These are phyloP conservation scores for Umbilicus rupestris DNA, from an alignment of 164 flowering plant species.

Conservation along the genomic window DNA sequence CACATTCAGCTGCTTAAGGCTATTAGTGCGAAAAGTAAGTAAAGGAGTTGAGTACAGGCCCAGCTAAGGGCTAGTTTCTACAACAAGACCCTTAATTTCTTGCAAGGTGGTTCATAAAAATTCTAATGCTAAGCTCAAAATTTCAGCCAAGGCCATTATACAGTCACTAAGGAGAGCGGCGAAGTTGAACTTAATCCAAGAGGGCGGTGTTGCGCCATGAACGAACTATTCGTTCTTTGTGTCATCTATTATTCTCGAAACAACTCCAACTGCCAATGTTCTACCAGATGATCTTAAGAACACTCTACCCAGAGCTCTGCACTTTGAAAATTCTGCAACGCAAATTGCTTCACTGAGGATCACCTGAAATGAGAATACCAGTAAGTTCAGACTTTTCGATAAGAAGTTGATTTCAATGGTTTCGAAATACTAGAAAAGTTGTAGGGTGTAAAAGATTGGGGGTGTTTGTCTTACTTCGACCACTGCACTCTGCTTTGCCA, in stretches of 20 bases:
- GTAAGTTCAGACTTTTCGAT: background rate
- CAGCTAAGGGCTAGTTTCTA: background rate
- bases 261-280: conserved; percentile 80
- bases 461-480: conserved; percentile 45
- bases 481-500: conserved; percentile 75
- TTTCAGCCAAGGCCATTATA: background rate
- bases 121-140: background rate
- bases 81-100: background rate
- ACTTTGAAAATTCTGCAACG: conserved; percentile 56
- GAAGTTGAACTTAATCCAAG: background rate
- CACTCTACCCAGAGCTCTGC: conserved; percentile 75
- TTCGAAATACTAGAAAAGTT: background rate
- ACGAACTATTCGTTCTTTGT: background rate
- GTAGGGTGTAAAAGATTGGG: background rate
- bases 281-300: conserved; percentile 65
- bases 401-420: background rate
- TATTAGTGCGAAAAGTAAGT: no score
- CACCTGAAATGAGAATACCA: conserved; percentile 35
- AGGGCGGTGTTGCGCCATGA: background rate
- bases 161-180: background rate
- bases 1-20: no score
- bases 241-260: conserved; percentile 38
- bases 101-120: background rate
- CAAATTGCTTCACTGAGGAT: conserved; percentile 53
- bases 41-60: no score